Evolutionary conservation across 2,329 filamentous ascomycete species (phyloP).

Genomic region (Emergomyces pasteurianus): DNA sequence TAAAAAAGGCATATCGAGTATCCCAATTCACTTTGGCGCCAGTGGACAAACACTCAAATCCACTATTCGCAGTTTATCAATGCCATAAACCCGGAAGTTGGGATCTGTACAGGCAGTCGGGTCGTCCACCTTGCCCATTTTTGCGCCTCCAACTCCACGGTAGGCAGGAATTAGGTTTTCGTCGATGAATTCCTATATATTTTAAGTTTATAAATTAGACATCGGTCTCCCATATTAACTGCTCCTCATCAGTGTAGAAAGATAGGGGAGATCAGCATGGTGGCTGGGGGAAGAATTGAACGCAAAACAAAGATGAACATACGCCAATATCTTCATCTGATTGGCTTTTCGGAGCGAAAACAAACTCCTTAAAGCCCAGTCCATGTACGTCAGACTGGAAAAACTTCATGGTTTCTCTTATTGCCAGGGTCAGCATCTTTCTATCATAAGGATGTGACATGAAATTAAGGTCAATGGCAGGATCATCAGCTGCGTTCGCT

Average conservation of each 20-base stretch:
- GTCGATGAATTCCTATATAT: neutral
- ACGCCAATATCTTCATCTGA: conserved; percentile 4
- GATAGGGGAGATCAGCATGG: too few relatives aligned
- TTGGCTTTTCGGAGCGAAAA: neutral
- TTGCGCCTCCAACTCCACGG: conserved; percentile 5
- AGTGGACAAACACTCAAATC: conserved; percentile 7
- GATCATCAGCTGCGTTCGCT: conserved; percentile 1
- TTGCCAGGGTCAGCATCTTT: neutral
- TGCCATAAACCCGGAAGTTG: conserved; percentile 3
- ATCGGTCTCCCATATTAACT: neutral
- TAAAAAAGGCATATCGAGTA: neutral
- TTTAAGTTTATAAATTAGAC: neutral
- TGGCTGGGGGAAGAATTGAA: too few relatives aligned
- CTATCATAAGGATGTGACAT: conserved; percentile 10
- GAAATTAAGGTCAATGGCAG: conserved; percentile 4
- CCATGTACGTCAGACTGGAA: neutral
- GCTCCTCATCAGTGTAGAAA: neutral
- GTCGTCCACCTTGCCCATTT: conserved; percentile 7
- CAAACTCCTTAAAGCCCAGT: neutral
- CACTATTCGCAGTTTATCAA: conserved; percentile 5
- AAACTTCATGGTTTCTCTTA: conserved; percentile 3
- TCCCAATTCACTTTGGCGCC: conserved; percentile 1
- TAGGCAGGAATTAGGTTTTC: neutral
- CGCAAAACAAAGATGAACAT: too few relatives aligned
- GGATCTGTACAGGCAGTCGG: conserved; percentile 4